These are phyloP conservation scores for Colletotrichum simmondsii DNA, from an alignment of 2,329 filamentous ascomycete genomes.

Conservation along the genomic window DNA sequence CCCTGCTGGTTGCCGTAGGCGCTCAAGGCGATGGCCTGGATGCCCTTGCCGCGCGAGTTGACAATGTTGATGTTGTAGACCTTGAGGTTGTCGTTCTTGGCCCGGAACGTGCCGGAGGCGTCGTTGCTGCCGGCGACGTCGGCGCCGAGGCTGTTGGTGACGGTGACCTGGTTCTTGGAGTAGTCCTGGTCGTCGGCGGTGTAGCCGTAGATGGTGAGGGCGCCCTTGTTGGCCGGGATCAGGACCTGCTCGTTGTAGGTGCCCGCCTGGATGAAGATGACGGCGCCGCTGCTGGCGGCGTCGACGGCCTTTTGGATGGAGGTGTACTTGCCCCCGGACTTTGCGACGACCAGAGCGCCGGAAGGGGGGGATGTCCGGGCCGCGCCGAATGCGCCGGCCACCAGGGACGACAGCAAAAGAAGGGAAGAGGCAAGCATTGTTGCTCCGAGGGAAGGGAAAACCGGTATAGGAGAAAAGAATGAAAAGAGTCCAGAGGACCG, in stretches of 20 bases:
- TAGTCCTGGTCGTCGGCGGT: conserved; percentile 48
- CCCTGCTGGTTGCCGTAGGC: conserved; percentile 46
- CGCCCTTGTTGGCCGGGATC: conserved; percentile 60
- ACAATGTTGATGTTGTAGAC: conserved; percentile 68
- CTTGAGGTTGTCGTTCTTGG: conserved; percentile 56
- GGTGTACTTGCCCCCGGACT: conserved; percentile 39
- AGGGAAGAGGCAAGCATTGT: conserved; percentile 23
- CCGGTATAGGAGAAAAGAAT: conserved; percentile 7
- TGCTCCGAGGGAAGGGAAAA: conserved; percentile 1
- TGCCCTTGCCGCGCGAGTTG: conserved; percentile 58
- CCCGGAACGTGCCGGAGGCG: conserved; percentile 44
- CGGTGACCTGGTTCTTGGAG: conserved; percentile 60
- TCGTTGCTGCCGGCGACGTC: conserved; percentile 56
- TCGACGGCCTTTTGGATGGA: conserved; percentile 63
- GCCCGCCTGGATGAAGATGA: conserved; percentile 45
- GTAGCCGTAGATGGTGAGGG: conserved; percentile 71
- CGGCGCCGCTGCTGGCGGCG: conserved; percentile 62
- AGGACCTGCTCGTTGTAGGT: conserved; percentile 55
- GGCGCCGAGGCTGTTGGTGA: conserved; percentile 51
- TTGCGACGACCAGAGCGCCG: conserved; percentile 45
- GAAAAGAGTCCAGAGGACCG: conserved; percentile 15
- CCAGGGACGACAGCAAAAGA: conserved; percentile 32
- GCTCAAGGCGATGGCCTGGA: conserved; percentile 64
- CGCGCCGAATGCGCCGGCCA: conserved; percentile 35
- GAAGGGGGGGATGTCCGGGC: conserved; percentile 43